Evolutionary conservation across 768 basidiomycete species (phyloP), one percentile per base, ranked within the genome.

Genomic region (Austroboletus festivus): DNA sequence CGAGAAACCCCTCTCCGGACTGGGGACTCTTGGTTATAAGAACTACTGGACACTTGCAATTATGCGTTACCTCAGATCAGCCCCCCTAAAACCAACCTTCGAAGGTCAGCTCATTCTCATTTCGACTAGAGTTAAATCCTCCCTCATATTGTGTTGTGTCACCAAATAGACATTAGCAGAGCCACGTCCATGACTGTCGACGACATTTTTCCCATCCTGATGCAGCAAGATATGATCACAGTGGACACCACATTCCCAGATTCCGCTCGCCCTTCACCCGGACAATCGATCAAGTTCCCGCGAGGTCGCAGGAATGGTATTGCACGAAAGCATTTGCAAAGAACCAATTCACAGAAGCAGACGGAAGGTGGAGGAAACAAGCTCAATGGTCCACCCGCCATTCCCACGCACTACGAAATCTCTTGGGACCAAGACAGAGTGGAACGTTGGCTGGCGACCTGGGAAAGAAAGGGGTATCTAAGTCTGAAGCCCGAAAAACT

Each of bases 1-100:
- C 2, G 96, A 99, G 68, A 94, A 94, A 59, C 96, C 96, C 12
- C 79, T 99, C 12, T 97, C 93, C 37, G 86, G 81, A 34, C 79
- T 99, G 21, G 96, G 96, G 20, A 86, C 89, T 12, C 74, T 98
- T 45, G 89, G 92, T n/a, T 99, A 99, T 72, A 85, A 78, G 71
- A 89, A 85, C 54, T 98, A 98, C 64, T 98, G 96, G 95, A 90
- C 84, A 3, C 71, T 93, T 38, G 77, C 91, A 30, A 62, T 97
- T 45, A 93, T 93, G 82, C 79, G 84, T 46, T 94, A 84, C 68
- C 72, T 88, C 46, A 73, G 75, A 34, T 77, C 74, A 13, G 79
- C 81, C 12, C 75, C 83, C n/a, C 73, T 73, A 28, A 72, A 77
- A 44, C 79, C 84, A 21, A 76, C 77, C 30, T 71, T 96, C 42